A percentile compares a stretch with the other conserved stretches of the same genome.
phyloP scores from a whole-genome alignment of 2,329 filamentous ascomycete genomes.

The Purpureocillium takamizusanense region DNA sequence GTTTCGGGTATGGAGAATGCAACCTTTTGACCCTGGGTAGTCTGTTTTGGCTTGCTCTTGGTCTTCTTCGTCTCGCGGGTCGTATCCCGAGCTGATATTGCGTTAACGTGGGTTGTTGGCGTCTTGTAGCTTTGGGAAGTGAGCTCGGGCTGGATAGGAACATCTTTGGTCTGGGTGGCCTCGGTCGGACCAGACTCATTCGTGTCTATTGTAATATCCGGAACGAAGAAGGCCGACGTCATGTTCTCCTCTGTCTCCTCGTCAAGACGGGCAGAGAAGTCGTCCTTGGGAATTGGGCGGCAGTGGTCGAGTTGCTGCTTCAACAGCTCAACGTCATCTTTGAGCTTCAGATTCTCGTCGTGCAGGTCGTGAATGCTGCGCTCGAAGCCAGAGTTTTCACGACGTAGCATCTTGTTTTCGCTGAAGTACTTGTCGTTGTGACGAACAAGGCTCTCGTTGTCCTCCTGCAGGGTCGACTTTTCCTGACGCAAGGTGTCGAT shows the following conservation, averaged over 20 bases:
- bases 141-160: constrained; percentile 18
- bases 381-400: constrained; percentile 39
- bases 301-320: constrained; percentile 35
- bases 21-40: constrained; percentile 24
- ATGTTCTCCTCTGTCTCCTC: constrained; percentile 41
- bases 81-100: constrained; percentile 12
- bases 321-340: constrained; percentile 36
- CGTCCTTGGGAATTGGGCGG: constrained; percentile 26
- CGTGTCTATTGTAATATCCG: constrained; percentile 46
- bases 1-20: constrained; percentile 32
- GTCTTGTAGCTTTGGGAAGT: constrained; percentile 22
- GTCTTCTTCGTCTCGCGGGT: constrained; percentile 18
- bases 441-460: constrained; percentile 42
- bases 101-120: constrained; percentile 17
- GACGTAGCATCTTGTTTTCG: constrained; percentile 39
- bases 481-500: constrained; percentile 32
- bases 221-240: constrained; percentile 50
- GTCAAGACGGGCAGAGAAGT: constrained; percentile 23
- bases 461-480: constrained; percentile 35
- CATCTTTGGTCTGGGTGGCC: constrained; percentile 21
- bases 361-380: constrained; percentile 35
- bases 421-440: constrained; percentile 47
- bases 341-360: constrained; percentile 36
- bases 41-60: constrained; percentile 16
- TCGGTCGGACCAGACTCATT: constrained; percentile 23